Percentiles rank a stretch among this genome's conserved stretches.
Conservation (phyloP, 1,139 yeast species). For the Chernovozyma sophiae-reginae region DNA sequence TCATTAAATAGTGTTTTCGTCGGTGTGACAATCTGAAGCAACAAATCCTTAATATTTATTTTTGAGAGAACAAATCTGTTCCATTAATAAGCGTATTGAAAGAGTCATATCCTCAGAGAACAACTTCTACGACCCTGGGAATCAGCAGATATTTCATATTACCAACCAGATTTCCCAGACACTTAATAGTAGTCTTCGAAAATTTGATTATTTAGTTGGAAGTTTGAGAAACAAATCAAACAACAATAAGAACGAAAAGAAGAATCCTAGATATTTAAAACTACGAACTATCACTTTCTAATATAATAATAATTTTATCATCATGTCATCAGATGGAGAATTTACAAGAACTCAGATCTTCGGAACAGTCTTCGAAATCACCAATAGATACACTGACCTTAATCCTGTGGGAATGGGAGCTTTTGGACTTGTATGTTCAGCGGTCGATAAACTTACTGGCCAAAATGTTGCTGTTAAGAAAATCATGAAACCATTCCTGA, state of each 20-base stretch:
- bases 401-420: conserved; percentile 99
- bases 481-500: conserved; percentile 95
- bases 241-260: conserved; percentile 1
- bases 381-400: conserved; percentile 83
- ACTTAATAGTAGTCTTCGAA: too few species aligned
- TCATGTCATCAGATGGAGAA: conserved; percentile 41
- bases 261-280: too few species aligned
- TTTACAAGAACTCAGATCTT: conserved; percentile 56
- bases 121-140: too few species aligned
- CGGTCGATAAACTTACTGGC: conserved; percentile 82
- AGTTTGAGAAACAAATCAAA: neutral
- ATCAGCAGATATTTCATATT: too few species aligned
- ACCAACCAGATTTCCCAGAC: too few species aligned
- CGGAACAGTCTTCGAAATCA: conserved; percentile 92
- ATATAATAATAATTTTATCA: conserved; percentile 1
- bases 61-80: too few species aligned
- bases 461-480: conserved; percentile 97
- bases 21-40: too few species aligned
- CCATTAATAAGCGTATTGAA: too few species aligned
- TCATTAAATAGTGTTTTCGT: too few species aligned
- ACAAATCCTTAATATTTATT: too few species aligned
- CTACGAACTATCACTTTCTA: neutral
- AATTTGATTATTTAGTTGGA: too few species aligned
- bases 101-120: too few species aligned
- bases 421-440: conserved; percentile 95